Evolutionary conservation across 78 protist genomes (phyloP).

Genomic region (Bigelowiella natans): DNA sequence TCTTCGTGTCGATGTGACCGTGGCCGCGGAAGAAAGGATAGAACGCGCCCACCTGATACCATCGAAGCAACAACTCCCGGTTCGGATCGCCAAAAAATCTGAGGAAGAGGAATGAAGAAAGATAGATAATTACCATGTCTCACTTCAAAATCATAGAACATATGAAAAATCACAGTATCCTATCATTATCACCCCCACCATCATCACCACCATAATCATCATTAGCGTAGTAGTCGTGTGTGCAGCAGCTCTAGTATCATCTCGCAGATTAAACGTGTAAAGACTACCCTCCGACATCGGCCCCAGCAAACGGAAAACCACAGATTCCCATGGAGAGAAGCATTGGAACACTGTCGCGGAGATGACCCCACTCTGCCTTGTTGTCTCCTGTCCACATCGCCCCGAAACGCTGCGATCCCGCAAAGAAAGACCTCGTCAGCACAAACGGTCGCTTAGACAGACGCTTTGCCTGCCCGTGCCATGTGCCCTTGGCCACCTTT

Average conservation of each 20-base stretch:
- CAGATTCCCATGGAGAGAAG: constrained; percentile 65
- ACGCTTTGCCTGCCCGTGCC: not conserved
- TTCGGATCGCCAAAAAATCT: constrained; percentile 90
- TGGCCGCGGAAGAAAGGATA: constrained; percentile 96
- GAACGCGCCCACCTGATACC: constrained; percentile 88
- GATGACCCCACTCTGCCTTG: constrained; percentile 83
- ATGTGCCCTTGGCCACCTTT: not conserved
- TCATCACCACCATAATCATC: no score
- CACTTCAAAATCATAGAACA: no score
- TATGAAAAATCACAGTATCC: no score
- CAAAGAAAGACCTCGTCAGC: constrained; percentile 88
- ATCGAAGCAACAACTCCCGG: constrained; percentile 77
- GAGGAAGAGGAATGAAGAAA: no score
- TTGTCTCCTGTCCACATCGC: constrained; percentile 99
- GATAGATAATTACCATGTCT: no score
- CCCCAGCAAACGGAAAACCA: constrained; percentile 80
- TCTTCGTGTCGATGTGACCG: constrained; percentile 82
- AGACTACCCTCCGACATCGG: constrained; percentile 91
- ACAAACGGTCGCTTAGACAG: constrained; percentile 74
- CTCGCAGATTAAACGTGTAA: no score
- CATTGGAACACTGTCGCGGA: constrained; percentile 68
- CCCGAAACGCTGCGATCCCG: constrained; percentile 86
- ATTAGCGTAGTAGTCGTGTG: no score
- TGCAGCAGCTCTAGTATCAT: no score
- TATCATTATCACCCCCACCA: constrained; percentile 23